A percentile compares a stretch with the other conserved stretches of the same genome.
Conservation (phyloP, 2,329 filamentous ascomycete genomes). For the Stachybotrys chartarum region DNA sequence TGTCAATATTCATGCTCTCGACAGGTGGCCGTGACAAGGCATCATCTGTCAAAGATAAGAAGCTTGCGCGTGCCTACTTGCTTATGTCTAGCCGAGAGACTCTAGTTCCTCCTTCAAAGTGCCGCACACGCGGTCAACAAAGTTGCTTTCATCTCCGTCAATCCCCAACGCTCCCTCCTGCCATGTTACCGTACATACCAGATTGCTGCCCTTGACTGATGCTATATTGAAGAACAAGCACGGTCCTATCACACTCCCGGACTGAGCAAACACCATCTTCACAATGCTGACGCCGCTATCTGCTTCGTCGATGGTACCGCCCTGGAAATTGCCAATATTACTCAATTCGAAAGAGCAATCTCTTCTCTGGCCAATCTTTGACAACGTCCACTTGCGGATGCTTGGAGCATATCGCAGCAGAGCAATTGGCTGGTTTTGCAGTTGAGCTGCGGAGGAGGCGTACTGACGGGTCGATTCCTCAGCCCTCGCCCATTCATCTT, state of each 20-base stretch:
- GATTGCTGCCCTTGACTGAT: conserved; percentile 9
- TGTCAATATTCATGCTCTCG: no score
- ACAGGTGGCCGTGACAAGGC: no score
- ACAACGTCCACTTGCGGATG: conserved; percentile 13
- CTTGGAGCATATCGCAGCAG: conserved; percentile 13
- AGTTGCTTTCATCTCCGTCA: conserved; percentile 2
- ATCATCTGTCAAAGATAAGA: no score
- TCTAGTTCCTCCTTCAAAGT: background rate
- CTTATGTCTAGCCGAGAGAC: background rate
- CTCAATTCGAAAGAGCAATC: conserved; percentile 15
- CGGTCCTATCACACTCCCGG: conserved; percentile 9
- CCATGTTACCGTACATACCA: conserved; percentile 16
- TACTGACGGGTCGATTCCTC: conserved; percentile 7
- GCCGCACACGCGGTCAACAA: background rate
- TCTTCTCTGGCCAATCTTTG: conserved; percentile 11
- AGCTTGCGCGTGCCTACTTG: no score
- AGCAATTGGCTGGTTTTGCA: conserved; percentile 11
- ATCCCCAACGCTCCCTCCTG: conserved; percentile 13
- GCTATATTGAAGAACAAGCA: conserved; percentile 13
- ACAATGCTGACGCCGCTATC: conserved; percentile 4
- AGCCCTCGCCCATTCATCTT: conserved; percentile 12
- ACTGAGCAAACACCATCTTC: conserved; percentile 15
- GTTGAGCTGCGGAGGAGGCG: conserved; percentile 5
- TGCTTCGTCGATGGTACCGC: background rate
- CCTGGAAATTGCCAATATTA: conserved; percentile 12